Base-by-base conservation (phyloP, 306 rosid genomes). In the Medicago ruthenica region DNA sequence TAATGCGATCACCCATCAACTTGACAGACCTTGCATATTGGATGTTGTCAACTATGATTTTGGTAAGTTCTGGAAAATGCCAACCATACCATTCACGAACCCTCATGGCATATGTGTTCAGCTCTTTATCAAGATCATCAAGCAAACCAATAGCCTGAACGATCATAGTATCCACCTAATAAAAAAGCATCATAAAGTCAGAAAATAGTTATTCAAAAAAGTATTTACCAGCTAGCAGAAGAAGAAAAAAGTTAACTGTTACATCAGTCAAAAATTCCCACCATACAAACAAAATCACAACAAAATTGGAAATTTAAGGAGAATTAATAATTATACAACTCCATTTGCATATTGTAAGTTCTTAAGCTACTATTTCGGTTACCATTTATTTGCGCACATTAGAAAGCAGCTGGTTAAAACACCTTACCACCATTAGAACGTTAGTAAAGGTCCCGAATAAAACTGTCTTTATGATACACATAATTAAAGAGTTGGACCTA, bases 41-140 rank as follows among this genome's bases (percentile, higher is more conserved):
- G 36, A 90, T 94, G 86, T 92, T 94, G 75, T 94, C 98, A 71
- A 80, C 86, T 16, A 92, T 59, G 42, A 94, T 94, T 87, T 90
- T 94, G 16, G 96, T 85, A 45, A 94, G 96, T 86, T 94, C 98
- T 2, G 98, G 98, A 74, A 94, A 94, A 86, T 94, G 97, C 96
- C 97, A 90, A 54, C 98, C 96, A 42, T 88, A 94, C 98, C 97
- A 90, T 86, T 94, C 97, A 40, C 93, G 80, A 80, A 94, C 97
- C 77, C 98, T 92, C 98, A 90, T 90, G 37, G 98, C 97, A 84
- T 90, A 92, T 12, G 95, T 90, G 59, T 94, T 94, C 55, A 94
- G 77, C 82, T 90, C 95, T 85, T 92, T 94, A 78, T 94, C 98
- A 44, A 92, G 95, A 75, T 95, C 97, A 69, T 92, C 97, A 45